Base-by-base conservation (phyloP, 441 rosid species). In the Pelargonium myrrhifolium region DNA sequence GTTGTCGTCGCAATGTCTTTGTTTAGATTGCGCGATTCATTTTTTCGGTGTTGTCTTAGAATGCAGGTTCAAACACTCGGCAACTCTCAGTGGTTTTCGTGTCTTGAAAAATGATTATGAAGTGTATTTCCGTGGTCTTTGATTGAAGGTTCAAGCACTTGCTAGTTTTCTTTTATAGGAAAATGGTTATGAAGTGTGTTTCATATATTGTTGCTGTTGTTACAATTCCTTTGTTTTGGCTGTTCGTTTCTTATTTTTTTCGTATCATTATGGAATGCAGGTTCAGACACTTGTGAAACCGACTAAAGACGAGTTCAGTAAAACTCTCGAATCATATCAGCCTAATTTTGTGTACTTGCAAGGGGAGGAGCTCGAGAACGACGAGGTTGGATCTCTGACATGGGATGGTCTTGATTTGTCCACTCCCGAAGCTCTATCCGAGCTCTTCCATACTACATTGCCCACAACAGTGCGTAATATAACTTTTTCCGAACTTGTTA, bases 221-320 rank as follows among this genome's bases (percentile, higher is more conserved):
- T 1, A 28, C 21, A 35, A 9, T 64, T 12, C 47, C 62, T 49
- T 49, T 49, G 56, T 49, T 49, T 49, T 3, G 17, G n/a, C 1
- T 15, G 56, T n/a, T 49, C 7, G 20, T 1, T 31, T 3, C 39
- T 35, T 35, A 35, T 49, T n/a, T 53, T 24, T 56, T 70, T 1
- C n/a, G n/a, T 18, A 15, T 17, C 2, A 11, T 18, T 18, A 7
- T n/a, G 45, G 15, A 21, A 43, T 59, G 62, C 66, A 74, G 76
- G 69, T 68, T 53, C 69, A 68, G n/a, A 39, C 47, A 28, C 66
- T 74, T 56, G 59, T n/a, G 0, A 69, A 67, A 65, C 76, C 76
- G 15, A 69, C 65, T 49, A 49, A 58, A 61, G 69, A 68, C 9
- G 72, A 69, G 31, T 74, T 74, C 20, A 28, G 62, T 59, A 62